phyloP scores from a whole-genome alignment of 73 alveolate genomes.

The Paramecium primaurelia region DNA sequence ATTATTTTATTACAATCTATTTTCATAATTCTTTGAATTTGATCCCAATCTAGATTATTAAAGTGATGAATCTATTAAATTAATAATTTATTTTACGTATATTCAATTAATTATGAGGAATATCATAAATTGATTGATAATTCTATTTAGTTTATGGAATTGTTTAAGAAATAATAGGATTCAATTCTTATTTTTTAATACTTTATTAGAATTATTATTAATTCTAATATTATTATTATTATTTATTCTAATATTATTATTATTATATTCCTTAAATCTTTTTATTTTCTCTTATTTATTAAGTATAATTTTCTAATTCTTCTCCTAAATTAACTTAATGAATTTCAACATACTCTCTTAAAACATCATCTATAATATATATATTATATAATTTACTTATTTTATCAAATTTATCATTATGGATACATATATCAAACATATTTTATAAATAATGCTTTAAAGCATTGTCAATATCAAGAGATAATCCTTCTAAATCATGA shows the following conservation, averaged over 20 bases:
- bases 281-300: neutral
- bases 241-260: no score
- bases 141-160: neutral
- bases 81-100: neutral
- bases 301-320: neutral
- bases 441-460: neutral
- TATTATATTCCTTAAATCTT: neutral
- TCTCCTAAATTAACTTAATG: slow-evolving; percentile 29
- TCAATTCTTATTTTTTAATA: neutral
- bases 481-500: slow-evolving; percentile 32
- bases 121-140: neutral
- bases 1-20: neutral
- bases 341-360: neutral
- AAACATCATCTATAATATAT: neutral
- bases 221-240: neutral
- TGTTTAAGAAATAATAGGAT: neutral
- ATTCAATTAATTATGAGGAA: neutral
- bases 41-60: neutral
- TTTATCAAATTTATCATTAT: neutral
- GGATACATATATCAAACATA: slow-evolving; percentile 18
- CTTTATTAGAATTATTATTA: neutral
- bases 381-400: neutral
- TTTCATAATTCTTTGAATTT: neutral
- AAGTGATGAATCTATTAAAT: neutral
- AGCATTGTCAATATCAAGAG: slow-evolving; percentile 5